phyloP scores from a whole-genome alignment of 2,329 filamentous ascomycete genomes.

The Colletotrichum sp. region DNA sequence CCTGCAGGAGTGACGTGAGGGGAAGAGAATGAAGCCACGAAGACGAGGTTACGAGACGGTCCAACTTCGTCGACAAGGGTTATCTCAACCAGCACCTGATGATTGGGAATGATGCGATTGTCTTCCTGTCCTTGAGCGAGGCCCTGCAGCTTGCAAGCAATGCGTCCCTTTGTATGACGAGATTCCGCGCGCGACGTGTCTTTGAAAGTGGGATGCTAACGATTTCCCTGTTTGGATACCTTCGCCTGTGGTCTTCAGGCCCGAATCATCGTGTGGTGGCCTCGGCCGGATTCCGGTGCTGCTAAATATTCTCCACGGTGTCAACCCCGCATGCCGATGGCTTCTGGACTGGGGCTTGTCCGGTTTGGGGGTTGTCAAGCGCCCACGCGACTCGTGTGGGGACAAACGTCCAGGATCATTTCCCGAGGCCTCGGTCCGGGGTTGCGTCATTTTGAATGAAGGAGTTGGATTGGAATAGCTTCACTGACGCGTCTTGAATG shows the following conservation, averaged over 20 bases:
- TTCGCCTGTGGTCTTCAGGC: not conserved
- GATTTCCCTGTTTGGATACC: not conserved
- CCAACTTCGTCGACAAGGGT: not conserved
- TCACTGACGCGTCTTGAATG: not conserved
- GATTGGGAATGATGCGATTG: not conserved
- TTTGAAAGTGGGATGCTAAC: not conserved
- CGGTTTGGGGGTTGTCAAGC: not conserved
- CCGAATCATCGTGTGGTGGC: not conserved
- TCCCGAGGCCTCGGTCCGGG: not conserved
- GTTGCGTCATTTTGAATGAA: not conserved
- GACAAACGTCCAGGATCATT: not conserved
- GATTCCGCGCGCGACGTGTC: not conserved
- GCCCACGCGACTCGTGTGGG: not conserved
- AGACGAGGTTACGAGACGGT: not conserved
- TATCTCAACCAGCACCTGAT: not conserved
- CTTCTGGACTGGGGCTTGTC: not conserved
- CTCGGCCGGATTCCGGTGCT: conserved; percentile 11
- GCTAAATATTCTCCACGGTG: not conserved
- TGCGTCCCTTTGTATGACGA: not conserved
- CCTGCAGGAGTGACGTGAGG: not conserved
- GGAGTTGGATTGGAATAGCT: not conserved
- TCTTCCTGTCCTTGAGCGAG: not conserved
- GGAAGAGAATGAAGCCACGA: not conserved
- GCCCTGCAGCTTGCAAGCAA: not conserved
- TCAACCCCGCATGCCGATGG: conserved; percentile 1